Conservation (phyloP, 2,329 filamentous ascomycete species). For the Alternaria arborescens region DNA sequence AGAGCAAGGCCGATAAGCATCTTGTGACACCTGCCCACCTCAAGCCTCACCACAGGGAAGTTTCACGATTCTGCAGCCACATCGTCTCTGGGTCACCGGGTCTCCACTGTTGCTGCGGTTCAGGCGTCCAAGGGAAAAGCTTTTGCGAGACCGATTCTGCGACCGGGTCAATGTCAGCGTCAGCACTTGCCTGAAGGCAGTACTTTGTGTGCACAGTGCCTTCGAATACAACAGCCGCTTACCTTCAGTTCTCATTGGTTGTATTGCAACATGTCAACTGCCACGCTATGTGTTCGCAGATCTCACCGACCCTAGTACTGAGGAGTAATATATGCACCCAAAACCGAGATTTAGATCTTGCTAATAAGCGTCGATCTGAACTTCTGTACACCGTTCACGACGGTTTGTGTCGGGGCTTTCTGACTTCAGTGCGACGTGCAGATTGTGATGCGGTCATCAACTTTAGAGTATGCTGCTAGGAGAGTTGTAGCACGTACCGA, state of each 20-base stretch:
- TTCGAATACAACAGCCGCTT: neutral
- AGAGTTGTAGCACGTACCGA: neutral
- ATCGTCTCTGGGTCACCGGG: constrained; percentile 3
- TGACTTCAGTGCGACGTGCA: neutral
- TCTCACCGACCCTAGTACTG: neutral
- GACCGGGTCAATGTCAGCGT: constrained; percentile 1
- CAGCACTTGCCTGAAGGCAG: neutral
- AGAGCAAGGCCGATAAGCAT: neutral
- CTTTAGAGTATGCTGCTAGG: neutral
- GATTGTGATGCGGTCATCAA: neutral
- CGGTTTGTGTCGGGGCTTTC: neutral
- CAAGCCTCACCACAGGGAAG: neutral
- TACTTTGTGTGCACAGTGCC: neutral
- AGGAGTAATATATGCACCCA: neutral
- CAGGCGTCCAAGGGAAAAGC: constrained; percentile 9
- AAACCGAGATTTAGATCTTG: neutral
- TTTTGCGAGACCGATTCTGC: constrained; percentile 1
- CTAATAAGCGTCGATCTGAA: neutral
- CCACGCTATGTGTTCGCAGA: neutral
- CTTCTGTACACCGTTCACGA: neutral
- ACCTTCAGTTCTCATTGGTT: neutral
- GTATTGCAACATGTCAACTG: neutral
- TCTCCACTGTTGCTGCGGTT: constrained; percentile 12
- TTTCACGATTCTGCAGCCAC: neutral
- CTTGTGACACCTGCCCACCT: neutral